A percentile compares a stretch with the other conserved stretches of the same genome.
Evolutionary conservation across 768 basidiomycete genomes (phyloP).

Genomic region (Leccinellum albellum): DNA sequence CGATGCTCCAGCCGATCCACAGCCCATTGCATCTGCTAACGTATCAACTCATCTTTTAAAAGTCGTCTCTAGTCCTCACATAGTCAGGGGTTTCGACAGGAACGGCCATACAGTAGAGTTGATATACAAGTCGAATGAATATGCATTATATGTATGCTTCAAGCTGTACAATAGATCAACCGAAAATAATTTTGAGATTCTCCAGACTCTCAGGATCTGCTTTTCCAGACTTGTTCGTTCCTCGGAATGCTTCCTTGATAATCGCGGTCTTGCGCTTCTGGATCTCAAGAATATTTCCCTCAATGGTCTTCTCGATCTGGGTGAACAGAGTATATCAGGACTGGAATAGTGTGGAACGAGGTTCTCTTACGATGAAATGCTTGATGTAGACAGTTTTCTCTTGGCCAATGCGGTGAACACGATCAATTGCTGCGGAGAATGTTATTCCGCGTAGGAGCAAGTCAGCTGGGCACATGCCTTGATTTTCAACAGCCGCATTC

Average conservation of each 20-base stretch:
- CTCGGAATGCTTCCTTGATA: conserved; percentile 78
- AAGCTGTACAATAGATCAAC: conserved; percentile 38
- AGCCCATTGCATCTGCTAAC: too few species aligned
- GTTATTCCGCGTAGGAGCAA: conserved; percentile 3
- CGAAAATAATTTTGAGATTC: conserved; percentile 55
- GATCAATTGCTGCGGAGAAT: conserved; percentile 65
- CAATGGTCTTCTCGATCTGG: conserved; percentile 71
- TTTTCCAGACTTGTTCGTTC: conserved; percentile 41
- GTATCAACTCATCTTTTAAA: too few species aligned
- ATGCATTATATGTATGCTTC: neutral
- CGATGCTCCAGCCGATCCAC: too few species aligned
- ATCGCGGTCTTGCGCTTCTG: conserved; percentile 87
- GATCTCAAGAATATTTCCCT: conserved; percentile 74
- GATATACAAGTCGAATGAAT: too few species aligned
- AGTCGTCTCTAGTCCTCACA: too few species aligned
- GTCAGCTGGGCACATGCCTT: conserved; percentile 45
- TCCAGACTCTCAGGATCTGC: conserved; percentile 70
- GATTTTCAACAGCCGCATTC: conserved; percentile 80
- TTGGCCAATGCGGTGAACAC: conserved; percentile 83
- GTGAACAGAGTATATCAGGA: neutral
- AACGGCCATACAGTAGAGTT: too few species aligned
- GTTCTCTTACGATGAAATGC: conserved; percentile 69
- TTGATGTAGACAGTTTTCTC: conserved; percentile 79
- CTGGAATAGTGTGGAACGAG: neutral
- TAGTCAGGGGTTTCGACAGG: too few species aligned